Evolutionary conservation across 2,329 filamentous ascomycete genomes (phyloP).

Genomic region (Hortaea werneckii): DNA sequence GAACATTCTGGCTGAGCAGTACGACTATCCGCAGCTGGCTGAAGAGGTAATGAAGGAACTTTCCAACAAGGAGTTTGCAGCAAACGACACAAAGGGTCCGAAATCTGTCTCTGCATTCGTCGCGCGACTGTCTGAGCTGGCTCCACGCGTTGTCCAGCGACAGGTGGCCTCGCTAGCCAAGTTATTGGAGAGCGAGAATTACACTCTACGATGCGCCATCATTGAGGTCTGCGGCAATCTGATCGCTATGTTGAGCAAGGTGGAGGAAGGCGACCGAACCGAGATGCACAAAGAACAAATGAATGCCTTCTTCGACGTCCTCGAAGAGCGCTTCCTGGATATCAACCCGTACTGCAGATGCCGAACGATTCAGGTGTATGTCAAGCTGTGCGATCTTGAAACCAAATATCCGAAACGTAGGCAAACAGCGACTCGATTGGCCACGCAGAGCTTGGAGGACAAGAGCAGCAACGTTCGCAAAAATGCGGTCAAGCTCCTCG

Average conservation of each 20-base stretch:
- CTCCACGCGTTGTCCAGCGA: slow-evolving; percentile 86
- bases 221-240: slow-evolving; percentile 97
- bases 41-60: slow-evolving; percentile 91
- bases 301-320: slow-evolving; percentile 90
- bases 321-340: slow-evolving; percentile 92
- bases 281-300: slow-evolving; percentile 93
- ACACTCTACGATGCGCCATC: slow-evolving; percentile 83
- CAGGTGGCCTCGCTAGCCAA: slow-evolving; percentile 95
- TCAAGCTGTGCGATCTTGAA: slow-evolving; percentile 85
- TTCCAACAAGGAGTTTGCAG: slow-evolving; percentile 96
- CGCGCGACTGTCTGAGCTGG: slow-evolving; percentile 82
- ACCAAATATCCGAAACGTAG: slow-evolving; percentile 90
- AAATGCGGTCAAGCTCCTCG: slow-evolving; percentile 88
- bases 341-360: slow-evolving; percentile 94
- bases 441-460: slow-evolving; percentile 82
- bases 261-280: slow-evolving; percentile 65
- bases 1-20: slow-evolving; percentile 90
- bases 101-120: slow-evolving; percentile 95
- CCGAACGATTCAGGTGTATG: slow-evolving; percentile 83
- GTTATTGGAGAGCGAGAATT: slow-evolving; percentile 92
- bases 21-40: slow-evolving; percentile 89
- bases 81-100: slow-evolving; percentile 86
- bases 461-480: slow-evolving; percentile 95
- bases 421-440: slow-evolving; percentile 77
- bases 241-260: slow-evolving; percentile 78